These are phyloP conservation scores for Ophiostoma tasmaniense DNA, from an alignment of 2,329 filamentous ascomycete species.

Conservation along the genomic window DNA sequence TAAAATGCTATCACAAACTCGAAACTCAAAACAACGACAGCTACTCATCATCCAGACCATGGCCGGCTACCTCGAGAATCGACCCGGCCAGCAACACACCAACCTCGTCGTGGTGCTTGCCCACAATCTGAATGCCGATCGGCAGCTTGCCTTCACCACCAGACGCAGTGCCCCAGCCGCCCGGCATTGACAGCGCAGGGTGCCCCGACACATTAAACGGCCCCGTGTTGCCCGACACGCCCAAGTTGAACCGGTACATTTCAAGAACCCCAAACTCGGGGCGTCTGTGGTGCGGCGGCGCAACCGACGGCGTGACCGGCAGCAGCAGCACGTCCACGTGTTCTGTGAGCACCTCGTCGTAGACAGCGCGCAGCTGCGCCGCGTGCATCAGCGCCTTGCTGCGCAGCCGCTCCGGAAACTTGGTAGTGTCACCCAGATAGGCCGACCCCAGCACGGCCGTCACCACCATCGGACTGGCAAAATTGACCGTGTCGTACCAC, in stretches of 20 bases:
- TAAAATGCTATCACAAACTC: too few species aligned
- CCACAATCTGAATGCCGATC: conserved; percentile 28
- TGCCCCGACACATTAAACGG: conserved; percentile 44
- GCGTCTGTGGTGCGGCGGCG: conserved; percentile 32
- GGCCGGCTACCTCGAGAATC: conserved; percentile 27
- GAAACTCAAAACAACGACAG: too few species aligned
- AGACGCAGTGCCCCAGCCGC: conserved; percentile 26
- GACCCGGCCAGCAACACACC: conserved; percentile 25
- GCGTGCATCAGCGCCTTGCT: conserved; percentile 40
- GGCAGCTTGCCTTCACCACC: conserved; percentile 24
- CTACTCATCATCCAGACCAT: conserved; percentile 21
- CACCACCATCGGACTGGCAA: conserved; percentile 37
- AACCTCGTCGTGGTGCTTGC: conserved; percentile 25
- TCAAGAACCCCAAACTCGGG: conserved; percentile 29
- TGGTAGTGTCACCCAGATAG: conserved; percentile 23
- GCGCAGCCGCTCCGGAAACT: conserved; percentile 28
- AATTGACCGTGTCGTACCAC: conserved; percentile 36
- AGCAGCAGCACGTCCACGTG: conserved; percentile 39
- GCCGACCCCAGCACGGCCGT: conserved; percentile 35
- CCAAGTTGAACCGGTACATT: conserved; percentile 36
- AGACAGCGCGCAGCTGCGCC: conserved; percentile 38
- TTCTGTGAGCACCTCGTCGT: conserved; percentile 34
- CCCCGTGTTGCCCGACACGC: conserved; percentile 36
- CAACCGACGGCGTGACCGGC: conserved; percentile 39
- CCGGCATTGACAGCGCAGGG: conserved; percentile 40